These are phyloP conservation scores for Gossypium turneri DNA, from an alignment of 345 rosid species.

Conservation along the genomic window DNA sequence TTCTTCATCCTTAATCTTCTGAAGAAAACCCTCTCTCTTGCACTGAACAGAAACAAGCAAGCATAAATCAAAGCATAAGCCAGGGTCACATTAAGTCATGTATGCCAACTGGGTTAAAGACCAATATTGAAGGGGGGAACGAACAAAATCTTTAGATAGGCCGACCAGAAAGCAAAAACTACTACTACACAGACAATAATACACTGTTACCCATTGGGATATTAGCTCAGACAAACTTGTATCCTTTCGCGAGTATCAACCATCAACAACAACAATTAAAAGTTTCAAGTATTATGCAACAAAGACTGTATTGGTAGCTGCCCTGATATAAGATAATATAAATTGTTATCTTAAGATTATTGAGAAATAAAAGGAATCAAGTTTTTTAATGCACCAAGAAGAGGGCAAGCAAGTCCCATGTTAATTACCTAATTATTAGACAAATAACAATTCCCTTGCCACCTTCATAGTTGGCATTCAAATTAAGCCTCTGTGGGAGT, in stretches of 20 bases:
- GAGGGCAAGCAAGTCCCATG: neutral
- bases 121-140: neutral
- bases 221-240: neutral
- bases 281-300: neutral
- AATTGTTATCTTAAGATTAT: neutral
- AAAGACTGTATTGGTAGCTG: neutral
- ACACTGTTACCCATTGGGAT: neutral
- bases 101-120: neutral
- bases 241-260: neutral
- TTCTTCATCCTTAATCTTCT: conserved; percentile 86
- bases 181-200: neutral
- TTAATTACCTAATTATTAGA: neutral
- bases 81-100: neutral
- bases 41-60: conserved; percentile 42
- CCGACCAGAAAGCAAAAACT: neutral
- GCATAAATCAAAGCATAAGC: conserved; percentile 6
- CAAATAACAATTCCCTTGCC: neutral
- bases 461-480: neutral
- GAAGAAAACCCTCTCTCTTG: conserved; percentile 90
- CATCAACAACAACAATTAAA: neutral
- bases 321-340: neutral
- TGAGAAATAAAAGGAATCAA: neutral
- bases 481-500: neutral
- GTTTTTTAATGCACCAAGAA: neutral
- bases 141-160: neutral